A percentile compares a stretch with the other conserved stretches of the same genome.
Evolutionary conservation across 2,329 filamentous ascomycete species (phyloP).

Genomic region (Colletotrichum nymphaeae): DNA sequence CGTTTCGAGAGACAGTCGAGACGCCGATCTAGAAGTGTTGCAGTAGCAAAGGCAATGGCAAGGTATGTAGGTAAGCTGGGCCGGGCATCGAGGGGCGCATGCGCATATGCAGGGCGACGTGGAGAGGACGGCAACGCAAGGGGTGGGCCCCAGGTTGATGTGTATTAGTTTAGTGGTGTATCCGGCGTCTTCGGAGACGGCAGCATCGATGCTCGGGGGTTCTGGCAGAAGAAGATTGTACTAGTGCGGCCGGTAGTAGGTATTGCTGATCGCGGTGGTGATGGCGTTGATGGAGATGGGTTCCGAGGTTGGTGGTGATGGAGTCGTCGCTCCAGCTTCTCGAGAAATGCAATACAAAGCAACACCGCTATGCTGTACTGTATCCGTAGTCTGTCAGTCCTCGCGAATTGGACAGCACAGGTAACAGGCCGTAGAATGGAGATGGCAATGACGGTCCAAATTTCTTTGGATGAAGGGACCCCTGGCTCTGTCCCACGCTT

Average conservation of each 20-base stretch:
- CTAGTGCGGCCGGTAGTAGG: not conserved
- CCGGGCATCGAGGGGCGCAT: slow-evolving; percentile 31
- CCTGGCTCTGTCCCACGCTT: slow-evolving; percentile 16
- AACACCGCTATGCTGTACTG: not conserved
- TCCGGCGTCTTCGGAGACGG: not conserved
- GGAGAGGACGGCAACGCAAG: slow-evolving; percentile 10
- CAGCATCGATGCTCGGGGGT: not conserved
- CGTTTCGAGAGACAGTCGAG: not conserved
- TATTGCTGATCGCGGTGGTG: not conserved
- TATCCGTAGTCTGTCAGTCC: slow-evolving; percentile 2
- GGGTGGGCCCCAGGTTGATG: not conserved
- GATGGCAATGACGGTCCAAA: slow-evolving; percentile 33
- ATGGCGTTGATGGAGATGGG: not conserved
- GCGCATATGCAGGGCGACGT: slow-evolving; percentile 33
- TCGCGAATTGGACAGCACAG: slow-evolving; percentile 30
- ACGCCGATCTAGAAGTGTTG: not conserved
- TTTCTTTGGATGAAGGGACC: slow-evolving; percentile 34
- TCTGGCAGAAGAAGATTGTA: not conserved
- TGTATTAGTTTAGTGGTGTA: not conserved
- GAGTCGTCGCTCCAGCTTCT: not conserved
- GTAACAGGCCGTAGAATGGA: not conserved
- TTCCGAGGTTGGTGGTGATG: not conserved
- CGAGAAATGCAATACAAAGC: not conserved
- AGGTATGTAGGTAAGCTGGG: slow-evolving; percentile 17
- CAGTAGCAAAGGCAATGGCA: not conserved